These are phyloP conservation scores for Carex kokanica DNA, from an alignment of 176 grass and related monocot species.

Conservation along the genomic window DNA sequence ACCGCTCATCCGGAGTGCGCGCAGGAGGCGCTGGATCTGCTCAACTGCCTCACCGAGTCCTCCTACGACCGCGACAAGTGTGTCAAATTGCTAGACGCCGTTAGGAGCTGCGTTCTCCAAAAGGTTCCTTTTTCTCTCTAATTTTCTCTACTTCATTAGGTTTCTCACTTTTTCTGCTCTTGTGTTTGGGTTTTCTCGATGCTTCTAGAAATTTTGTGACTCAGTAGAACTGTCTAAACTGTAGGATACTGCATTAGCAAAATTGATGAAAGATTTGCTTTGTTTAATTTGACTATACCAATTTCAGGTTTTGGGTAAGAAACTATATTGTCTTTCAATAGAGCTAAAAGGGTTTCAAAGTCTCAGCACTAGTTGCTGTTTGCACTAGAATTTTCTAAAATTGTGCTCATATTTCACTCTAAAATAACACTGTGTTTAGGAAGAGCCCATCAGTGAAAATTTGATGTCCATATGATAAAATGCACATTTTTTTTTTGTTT, in stretches of 20 bases:
- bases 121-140: conserved; percentile 40
- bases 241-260: neutral
- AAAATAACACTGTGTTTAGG: neutral
- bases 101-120: conserved; percentile 61
- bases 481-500: neutral
- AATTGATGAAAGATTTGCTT: neutral
- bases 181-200: neutral
- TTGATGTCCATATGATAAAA: neutral
- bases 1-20: conserved; percentile 65
- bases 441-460: neutral
- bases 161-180: neutral
- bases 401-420: neutral
- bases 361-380: neutral
- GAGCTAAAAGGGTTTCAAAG: neutral
- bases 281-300: neutral
- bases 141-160: neutral
- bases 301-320: neutral
- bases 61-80: conserved; percentile 78
- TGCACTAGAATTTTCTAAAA: neutral
- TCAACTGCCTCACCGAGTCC: conserved; percentile 61
- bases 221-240: neutral
- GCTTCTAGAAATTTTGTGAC: neutral
- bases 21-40: conserved; percentile 73
- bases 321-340: neutral
- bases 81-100: conserved; percentile 58